Evolutionary conservation across 2,329 filamentous ascomycete species (phyloP).

Genomic region (Clonostachys solani): DNA sequence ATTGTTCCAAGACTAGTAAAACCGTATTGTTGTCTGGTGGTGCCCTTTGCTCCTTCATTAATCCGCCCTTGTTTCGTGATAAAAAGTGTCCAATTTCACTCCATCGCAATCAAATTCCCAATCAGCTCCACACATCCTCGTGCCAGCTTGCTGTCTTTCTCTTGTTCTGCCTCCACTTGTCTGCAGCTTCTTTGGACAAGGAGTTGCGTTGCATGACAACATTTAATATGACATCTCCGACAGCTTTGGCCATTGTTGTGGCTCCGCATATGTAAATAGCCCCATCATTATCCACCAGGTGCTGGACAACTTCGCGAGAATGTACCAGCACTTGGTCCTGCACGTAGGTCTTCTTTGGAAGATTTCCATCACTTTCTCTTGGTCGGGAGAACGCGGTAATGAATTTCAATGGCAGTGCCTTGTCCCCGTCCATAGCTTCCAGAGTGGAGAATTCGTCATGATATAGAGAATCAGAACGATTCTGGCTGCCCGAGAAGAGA

Average conservation of each 20-base stretch:
- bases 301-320: conserved; percentile 29
- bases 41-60: no score
- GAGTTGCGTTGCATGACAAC: background rate
- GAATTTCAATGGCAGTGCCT: conserved; percentile 49
- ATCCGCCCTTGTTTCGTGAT: no score
- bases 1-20: no score
- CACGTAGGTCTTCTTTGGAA: conserved; percentile 63
- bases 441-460: background rate
- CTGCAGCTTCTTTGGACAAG: background rate
- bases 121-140: conserved; percentile 1
- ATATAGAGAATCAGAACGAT: background rate
- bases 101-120: no score
- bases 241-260: background rate
- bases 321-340: background rate
- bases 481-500: conserved; percentile 11
- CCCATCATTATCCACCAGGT: background rate
- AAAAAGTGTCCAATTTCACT: no score
- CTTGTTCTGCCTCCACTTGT: background rate
- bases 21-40: no score
- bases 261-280: conserved; percentile 1
- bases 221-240: background rate
- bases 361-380: conserved; percentile 20
- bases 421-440: conserved; percentile 78
- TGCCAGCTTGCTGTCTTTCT: conserved; percentile 1
- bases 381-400: background rate